Base-by-base conservation (phyloP, 1,284 basidiomycete species). In the Sporisorium exsertum region DNA sequence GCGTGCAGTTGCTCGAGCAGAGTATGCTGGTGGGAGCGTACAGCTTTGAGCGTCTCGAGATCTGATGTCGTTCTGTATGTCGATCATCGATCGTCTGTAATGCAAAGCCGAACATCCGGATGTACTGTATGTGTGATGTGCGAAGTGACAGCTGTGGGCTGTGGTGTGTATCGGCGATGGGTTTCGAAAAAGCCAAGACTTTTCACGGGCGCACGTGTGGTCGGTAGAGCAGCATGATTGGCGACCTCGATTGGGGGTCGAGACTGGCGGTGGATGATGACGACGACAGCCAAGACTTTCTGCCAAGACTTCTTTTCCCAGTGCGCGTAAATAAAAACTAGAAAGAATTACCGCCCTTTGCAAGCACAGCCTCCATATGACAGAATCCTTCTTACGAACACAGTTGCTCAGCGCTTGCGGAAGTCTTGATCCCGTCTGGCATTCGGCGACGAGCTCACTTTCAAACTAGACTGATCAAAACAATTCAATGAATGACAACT, bases 11-110 rank as follows among this genome's bases (percentile, higher is more conserved):
- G 18, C 33, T 71, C 45, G 70, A 79, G 61, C 68, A 71, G 58
- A 79, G 77, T 50, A 76, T 76, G 66, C 50, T 79, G 43, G 74
- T 79, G 27, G 77, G 77, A 16, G 74, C 73, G 20, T 79, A 79
- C 40, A 64, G 66, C 29, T 63, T 77, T 49, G 77, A 79, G 54
- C 58, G 59, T 47, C 58, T 79, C 22, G 73, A 76, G 55, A 60
- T 79, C 50, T 79, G 51, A 64, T 4, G 42, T 18, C 7, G 1
- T 3, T n/a, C 18, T 29, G 12, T 3, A 49, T 27, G 26, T 49
- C 27, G 46, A 49, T 27, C 18, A 27, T 32, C 29, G 29, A 50
- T 50, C 27, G 27, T 5, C 5, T 50, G 18, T 7, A 20, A 50
- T 50, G 47, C 27, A 50, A 32, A 29, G 8, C 46, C 27, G 26